Base-by-base conservation (phyloP, 2,329 filamentous ascomycete genomes). In the Dothistroma septosporum region DNA sequence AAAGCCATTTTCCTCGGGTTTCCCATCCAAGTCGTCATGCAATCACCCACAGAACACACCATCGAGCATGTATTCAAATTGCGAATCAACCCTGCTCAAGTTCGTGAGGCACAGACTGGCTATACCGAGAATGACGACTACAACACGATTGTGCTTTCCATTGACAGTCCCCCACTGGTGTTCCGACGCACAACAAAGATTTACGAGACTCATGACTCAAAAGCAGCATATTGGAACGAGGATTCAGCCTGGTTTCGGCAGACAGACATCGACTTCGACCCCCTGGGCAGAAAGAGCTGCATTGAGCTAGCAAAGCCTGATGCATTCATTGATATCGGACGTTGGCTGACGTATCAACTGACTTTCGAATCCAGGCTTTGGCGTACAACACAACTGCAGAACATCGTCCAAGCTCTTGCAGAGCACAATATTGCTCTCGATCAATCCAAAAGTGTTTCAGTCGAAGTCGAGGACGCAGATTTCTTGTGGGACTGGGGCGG, bases 381-480 rank as follows among this genome's bases (percentile, higher is more conserved):
- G 9, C 41, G 53, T 10, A 64, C 65, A 5, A 41, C 6, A 14
- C 56, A 61, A 1, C 70, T 71, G 49, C 48, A 64, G 12, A 68
- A 70, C n/a, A 75, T 77, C 0, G 75, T 78, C 52, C 71, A 76
- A 9, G 83, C 83, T 0, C 78, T 97, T 0, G 77, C 79, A 11
- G 89, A 95, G 64, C 89, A 89, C 76, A 96, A 95, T 61, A 80
- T 96, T 53, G 70, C 76, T 0, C 76, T 87, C 16, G 70, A 79
- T 33, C 60, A 75, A 19, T 69, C 74, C 21, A 69, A 75, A 9
- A 67, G 74, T 0, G 83, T 89, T 58, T 68, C 68, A 1, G 70
- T 80, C 28, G 55, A 64, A 19, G n/a, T 28, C 16, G 12, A 46
- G 10, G 44, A 59, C 12, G 53, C 60, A 22, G 22, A 61, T 10